Conservation (phyloP, 441 rosid genomes). For the Jatropha multifida region DNA sequence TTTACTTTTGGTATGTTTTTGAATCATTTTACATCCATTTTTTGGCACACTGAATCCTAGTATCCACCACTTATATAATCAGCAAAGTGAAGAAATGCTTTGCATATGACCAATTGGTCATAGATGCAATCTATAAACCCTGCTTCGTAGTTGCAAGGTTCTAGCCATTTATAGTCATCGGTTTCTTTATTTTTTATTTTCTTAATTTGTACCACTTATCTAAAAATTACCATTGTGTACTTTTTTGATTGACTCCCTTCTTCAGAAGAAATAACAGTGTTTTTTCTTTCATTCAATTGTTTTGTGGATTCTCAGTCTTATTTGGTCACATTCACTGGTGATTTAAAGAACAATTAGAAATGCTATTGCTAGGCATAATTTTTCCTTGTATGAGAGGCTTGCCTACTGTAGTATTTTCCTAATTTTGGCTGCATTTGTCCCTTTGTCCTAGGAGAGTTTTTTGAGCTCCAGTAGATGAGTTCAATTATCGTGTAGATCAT, state of each 20-base stretch:
- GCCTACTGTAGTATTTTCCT: neutral
- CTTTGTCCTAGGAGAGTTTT: neutral
- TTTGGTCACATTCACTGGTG: neutral
- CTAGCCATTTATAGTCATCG: neutral
- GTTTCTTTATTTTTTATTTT: neutral
- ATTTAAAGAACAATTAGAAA: neutral
- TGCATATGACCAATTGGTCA: neutral
- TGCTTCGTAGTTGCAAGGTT: neutral
- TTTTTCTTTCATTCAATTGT: neutral
- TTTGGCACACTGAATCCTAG: neutral
- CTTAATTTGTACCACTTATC: neutral
- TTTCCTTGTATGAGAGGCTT: neutral
- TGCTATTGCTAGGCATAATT: neutral
- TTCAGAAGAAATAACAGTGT: neutral
- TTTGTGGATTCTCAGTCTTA: neutral
- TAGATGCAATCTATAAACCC: neutral
- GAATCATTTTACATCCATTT: constrained; percentile 5
- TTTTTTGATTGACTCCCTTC: neutral
- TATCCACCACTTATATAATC: neutral
- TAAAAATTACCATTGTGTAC: neutral
- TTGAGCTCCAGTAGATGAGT: neutral
- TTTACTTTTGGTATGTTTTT: neutral
- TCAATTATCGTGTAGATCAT: neutral
- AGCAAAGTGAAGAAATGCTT: neutral
- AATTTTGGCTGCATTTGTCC: neutral